Conservation (phyloP, 2,329 filamentous ascomycete species). For the Colletotrichum euphorbiae region DNA sequence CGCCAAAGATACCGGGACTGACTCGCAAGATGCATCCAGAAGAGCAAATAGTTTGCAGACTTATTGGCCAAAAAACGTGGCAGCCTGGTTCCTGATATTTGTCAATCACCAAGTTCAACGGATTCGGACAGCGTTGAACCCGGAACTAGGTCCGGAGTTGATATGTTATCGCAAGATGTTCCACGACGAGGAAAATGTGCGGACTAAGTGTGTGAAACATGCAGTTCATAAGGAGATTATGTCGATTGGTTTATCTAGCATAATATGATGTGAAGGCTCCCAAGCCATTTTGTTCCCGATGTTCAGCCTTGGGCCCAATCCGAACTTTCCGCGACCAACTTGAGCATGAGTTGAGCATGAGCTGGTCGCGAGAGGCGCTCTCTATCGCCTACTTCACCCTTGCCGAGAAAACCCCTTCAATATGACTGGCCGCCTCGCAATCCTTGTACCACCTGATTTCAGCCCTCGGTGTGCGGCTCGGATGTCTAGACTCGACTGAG, state of each 20-base stretch:
- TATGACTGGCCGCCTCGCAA: not conserved
- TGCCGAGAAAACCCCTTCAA: not conserved
- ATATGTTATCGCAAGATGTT: not conserved
- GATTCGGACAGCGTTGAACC: not conserved
- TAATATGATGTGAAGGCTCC: not conserved
- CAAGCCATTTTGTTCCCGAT: constrained; percentile 11
- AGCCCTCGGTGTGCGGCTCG: not conserved
- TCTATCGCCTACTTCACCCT: not conserved
- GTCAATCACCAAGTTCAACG: not conserved
- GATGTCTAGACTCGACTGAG: constrained; percentile 3
- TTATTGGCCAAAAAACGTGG: constrained; percentile 41
- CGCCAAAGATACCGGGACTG: not conserved
- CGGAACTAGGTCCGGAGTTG: not conserved
- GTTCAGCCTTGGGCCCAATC: constrained; percentile 8
- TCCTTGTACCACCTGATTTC: constrained; percentile 11
- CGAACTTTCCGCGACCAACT: not conserved
- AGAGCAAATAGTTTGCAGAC: constrained; percentile 35
- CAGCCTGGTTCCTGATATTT: constrained; percentile 30
- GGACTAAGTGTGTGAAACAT: constrained; percentile 25
- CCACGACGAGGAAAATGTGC: not conserved
- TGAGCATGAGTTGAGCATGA: not conserved
- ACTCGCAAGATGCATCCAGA: constrained; percentile 20
- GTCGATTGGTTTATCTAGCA: constrained; percentile 23
- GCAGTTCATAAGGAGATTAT: not conserved
- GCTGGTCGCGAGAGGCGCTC: not conserved